Base-by-base conservation (phyloP, 345 rosid species). In the Ailanthus altissimus region DNA sequence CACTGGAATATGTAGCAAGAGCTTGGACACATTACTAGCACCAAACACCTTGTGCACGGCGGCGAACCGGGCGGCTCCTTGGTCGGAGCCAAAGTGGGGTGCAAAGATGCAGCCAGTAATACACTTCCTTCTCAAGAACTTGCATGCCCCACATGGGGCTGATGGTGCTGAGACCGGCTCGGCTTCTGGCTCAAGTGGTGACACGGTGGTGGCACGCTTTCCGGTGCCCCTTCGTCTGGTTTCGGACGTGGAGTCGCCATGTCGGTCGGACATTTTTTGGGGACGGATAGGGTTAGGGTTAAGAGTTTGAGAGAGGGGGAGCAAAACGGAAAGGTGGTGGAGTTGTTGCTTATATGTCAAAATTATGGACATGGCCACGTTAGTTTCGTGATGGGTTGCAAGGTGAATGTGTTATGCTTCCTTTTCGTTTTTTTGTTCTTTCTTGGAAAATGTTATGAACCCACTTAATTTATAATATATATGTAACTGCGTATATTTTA, bases 11-110 rank as follows among this genome's bases (percentile, higher is more conserved):
- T 91, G 99, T 54, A 86, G 74, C 84, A 95, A 82, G 46, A 93
- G 87, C 81, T 95, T 95, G 5, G 98, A 95, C 28, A 92, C 98
- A 21, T 95, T 95, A 66, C 99, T 95, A 0, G 99, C 99, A 26
- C 99, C 99, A 49, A 95, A 95, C 2, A 95, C 95, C 85, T 93
- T 95, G 84, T 95, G 99, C 12, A 95, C 99, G 0, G 98, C 99
- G 0, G 98, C 99, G 51, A 95, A 95, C 88, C 91, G 84, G 57
- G 99, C 99, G 0, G 98, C 95, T 0, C 98, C 99, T 77, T 95
- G 99, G 84, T 95, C 99, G 0, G 98, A 84, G 20, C 96, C 89
- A 10, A 95, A 95, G 82, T 95, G 86, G 36, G 99, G 99, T 57
- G 98, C 98, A 23, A 95, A 95, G 6, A 95, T 93, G 88, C 99